Evolutionary conservation across 176 grass and related monocot species (phyloP), one percentile per base, ranked within the genome.

Genomic region (Rhynchospora breviuscula): DNA sequence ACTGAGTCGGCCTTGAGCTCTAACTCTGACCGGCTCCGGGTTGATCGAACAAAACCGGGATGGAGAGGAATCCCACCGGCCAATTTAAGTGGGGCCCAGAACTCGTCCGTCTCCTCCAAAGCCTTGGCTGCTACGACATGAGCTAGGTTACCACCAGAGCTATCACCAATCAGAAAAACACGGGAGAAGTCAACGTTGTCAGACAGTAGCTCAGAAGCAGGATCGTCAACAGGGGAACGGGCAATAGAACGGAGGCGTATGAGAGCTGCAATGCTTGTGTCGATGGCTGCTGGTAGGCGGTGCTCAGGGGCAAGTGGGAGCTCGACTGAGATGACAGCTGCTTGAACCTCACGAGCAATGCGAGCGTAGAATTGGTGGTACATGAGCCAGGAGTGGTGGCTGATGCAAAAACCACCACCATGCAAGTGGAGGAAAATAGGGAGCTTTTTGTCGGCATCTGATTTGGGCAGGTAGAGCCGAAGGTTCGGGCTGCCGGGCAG

Each of bases 401-500:
- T 89, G 83, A 97, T 94, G 88, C 94, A 97, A 85, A 97, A 97
- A 6, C 94, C 94, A 13, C 94, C 94, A 7, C 94, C 94, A 52
- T 92, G 94, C 68, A 97, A 72, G 63, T 97, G 94, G 79, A 94
- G 57, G 73, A 97, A 17, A 67, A 94, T 74, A 0, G 94, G 91
- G 10, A 94, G 88, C 10, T 65, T 85, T 0, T 23, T 11, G 33
- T 23, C 69, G 35, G 2, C 14, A 2, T 9, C 47, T 14, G 0
- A n/a, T 46, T 86, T 85, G 6, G 91, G 91, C 82, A 97, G 67
- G 86, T 97, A 97, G 29, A 94, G 63, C 9, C 94, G 91, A 15
- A 97, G 94, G 80, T 56, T 81, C 0, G 94, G 92, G 23, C 87
- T 84, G 3, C 94, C 92, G 31, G 88, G 87, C 80, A 97, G 83